Base-by-base conservation (phyloP, 2,329 filamentous ascomycete genomes). In the Graphium sp. region DNA sequence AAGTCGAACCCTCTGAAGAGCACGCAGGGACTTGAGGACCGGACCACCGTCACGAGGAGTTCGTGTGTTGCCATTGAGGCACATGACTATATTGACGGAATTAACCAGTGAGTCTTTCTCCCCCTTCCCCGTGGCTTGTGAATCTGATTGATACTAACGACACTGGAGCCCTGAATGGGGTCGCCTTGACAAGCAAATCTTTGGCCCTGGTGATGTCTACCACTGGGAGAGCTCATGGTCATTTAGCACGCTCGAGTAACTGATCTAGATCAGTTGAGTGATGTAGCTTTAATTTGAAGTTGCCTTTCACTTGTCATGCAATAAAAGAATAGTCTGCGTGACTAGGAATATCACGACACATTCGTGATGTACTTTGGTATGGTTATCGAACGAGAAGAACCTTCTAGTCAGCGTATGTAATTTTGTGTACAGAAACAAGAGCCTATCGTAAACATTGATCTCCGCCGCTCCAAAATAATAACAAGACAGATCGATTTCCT, bases 61-160 rank as follows among this genome's bases (percentile, higher is more conserved):
- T 76, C 73, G 13, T 84, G 77, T 43, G 46, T 83, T 6, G 79
- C 81, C 18, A 69, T 84, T 44, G 79, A 84, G 52, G 72, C 78
- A 3, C 70, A 83, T 47, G 76, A 79, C 44, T 84, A 72, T 58
- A 78, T 80, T 34, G 76, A 83, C 45, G 77, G 66, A 3, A 79
- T 84, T 49, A 84, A 83, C 46, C 64, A 78, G 56, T 60, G 42
- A 47, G 56, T 50, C 24, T 10, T 2, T 29, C 7, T n/a, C 22
- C 20, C 14, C 23, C 6, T 18, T 24, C 13, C 14, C 12, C 16
- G 14, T 13, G 25, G 18, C 23, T 29, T 34, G 20, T 14, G 30
- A 12, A 21, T 21, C 12, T 24, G 21, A 28, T 40, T 45, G 32
- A 45, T 22, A 14, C 24, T 16, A 15, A 7, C 11, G 4, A 10